Conservation (phyloP, 2,329 filamentous ascomycete species). For the Diaporthe sp. region DNA sequence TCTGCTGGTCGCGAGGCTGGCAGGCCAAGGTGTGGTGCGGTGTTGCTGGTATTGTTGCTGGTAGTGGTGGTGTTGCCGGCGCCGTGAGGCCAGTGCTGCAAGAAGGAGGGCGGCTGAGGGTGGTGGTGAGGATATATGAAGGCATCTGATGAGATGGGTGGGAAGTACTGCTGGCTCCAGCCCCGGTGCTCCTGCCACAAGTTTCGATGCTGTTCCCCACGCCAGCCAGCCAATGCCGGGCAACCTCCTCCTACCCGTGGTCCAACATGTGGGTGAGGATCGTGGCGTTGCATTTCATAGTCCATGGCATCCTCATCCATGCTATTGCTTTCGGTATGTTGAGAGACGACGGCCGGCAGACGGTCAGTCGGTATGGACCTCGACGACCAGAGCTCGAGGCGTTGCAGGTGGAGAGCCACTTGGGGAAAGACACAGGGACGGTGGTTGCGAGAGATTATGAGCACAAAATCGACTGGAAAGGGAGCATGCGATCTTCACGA, state of each 20-base stretch:
- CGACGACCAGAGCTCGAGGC: slow-evolving; percentile 2
- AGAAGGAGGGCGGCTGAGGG: slow-evolving; percentile 10
- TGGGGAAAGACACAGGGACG: background rate
- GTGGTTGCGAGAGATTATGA: background rate
- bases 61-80: background rate
- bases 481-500: background rate
- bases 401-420: background rate
- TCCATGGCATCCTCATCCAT: slow-evolving; percentile 52
- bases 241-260: slow-evolving; percentile 31
- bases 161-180: slow-evolving; percentile 35
- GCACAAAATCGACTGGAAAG: no score
- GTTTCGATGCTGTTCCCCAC: slow-evolving; percentile 30
- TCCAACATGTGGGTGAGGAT: slow-evolving; percentile 38
- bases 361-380: background rate
- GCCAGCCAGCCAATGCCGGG: slow-evolving; percentile 38
- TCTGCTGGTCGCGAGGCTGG: slow-evolving; percentile 28
- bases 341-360: background rate
- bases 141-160: slow-evolving; percentile 32
- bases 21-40: slow-evolving; percentile 14
- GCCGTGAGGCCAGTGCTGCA: slow-evolving; percentile 27
- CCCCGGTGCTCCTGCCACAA: slow-evolving; percentile 29
- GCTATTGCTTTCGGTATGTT: slow-evolving; percentile 1
- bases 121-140: slow-evolving; percentile 26
- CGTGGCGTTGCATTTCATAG: slow-evolving; percentile 49
- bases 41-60: background rate